Percentiles rank a stretch among this genome's conserved stretches.
Conservation (phyloP, 345 rosid genomes). For the Citrus australasica region DNA sequence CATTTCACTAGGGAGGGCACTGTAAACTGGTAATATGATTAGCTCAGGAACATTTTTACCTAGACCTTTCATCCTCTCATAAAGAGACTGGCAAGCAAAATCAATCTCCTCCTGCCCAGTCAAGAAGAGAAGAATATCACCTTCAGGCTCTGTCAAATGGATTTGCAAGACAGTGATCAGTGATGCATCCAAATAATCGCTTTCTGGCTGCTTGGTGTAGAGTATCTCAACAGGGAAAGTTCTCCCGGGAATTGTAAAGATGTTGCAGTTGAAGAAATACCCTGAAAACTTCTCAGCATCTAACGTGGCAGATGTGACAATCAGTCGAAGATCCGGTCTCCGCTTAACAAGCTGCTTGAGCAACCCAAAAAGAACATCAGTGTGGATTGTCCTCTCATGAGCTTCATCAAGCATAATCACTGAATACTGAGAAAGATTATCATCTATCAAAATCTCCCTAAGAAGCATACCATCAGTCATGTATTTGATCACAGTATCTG, state of each 20-base stretch:
- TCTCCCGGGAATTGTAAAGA: constrained; percentile 85
- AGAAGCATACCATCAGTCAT: constrained; percentile 88
- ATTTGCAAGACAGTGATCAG: constrained; percentile 71
- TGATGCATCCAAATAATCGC: constrained; percentile 81
- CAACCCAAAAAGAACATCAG: constrained; percentile 73
- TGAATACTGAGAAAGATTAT: constrained; percentile 57
- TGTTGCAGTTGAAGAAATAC: constrained; percentile 74
- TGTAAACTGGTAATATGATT: constrained; percentile 75
- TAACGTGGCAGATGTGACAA: constrained; percentile 79
- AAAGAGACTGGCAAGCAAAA: constrained; percentile 71
- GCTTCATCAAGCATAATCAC: constrained; percentile 81
- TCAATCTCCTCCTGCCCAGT: constrained; percentile 91
- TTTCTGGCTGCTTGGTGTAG: constrained; percentile 78
- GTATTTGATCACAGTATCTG: constrained; percentile 81
- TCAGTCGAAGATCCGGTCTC: constrained; percentile 64
- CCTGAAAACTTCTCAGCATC: constrained; percentile 86
- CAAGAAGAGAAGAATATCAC: constrained; percentile 74
- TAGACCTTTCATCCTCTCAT: constrained; percentile 69
- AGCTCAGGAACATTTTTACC: constrained; percentile 74
- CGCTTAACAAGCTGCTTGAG: constrained; percentile 64
- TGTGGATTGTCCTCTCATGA: constrained; percentile 71
- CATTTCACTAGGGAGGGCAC: constrained; percentile 90
- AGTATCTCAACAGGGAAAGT: constrained; percentile 77
- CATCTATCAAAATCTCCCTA: constrained; percentile 63
- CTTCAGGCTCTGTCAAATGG: constrained; percentile 90